phyloP scores from a whole-genome alignment of 1,284 basidiomycete genomes.

The Ceratobasidium theobromae region DNA sequence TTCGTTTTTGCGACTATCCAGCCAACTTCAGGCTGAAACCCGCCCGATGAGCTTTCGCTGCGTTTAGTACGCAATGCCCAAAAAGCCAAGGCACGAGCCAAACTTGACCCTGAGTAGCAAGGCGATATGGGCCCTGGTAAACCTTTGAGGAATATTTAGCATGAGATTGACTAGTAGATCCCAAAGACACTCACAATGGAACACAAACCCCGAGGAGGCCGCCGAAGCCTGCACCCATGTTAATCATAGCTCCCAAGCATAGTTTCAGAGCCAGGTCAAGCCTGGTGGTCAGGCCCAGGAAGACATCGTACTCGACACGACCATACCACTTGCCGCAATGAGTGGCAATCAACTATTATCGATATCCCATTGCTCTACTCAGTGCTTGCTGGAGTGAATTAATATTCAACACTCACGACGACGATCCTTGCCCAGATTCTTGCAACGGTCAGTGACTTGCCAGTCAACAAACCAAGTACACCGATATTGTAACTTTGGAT shows the following conservation, averaged over 20 bases:
- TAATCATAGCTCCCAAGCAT: constrained; percentile 9
- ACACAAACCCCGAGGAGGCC: constrained; percentile 9
- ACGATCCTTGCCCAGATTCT: constrained; percentile 18
- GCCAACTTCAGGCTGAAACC: background rate
- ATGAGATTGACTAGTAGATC: background rate
- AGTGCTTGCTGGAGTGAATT: background rate
- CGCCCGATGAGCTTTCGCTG: background rate
- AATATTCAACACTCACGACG: background rate
- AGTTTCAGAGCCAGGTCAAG: constrained; percentile 22
- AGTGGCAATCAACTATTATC: constrained; percentile 28
- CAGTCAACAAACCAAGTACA: constrained; percentile 19
- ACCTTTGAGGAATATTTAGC: background rate
- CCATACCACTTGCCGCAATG: constrained; percentile 27
- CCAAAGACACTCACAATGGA: constrained; percentile 7
- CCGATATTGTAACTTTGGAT: constrained; percentile 25
- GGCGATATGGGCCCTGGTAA: constrained; percentile 11
- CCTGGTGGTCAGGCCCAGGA: constrained; percentile 8
- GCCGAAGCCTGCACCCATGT: constrained; percentile 2
- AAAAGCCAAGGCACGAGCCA: constrained; percentile 12
- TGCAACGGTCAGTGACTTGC: constrained; percentile 6
- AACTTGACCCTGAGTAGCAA: constrained; percentile 20
- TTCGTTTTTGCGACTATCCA: background rate
- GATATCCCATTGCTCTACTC: too few species aligned
- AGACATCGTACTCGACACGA: background rate
- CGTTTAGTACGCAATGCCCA: background rate